phyloP scores from a whole-genome alignment of 1,284 basidiomycete species.

The Calocybe gambosa region DNA sequence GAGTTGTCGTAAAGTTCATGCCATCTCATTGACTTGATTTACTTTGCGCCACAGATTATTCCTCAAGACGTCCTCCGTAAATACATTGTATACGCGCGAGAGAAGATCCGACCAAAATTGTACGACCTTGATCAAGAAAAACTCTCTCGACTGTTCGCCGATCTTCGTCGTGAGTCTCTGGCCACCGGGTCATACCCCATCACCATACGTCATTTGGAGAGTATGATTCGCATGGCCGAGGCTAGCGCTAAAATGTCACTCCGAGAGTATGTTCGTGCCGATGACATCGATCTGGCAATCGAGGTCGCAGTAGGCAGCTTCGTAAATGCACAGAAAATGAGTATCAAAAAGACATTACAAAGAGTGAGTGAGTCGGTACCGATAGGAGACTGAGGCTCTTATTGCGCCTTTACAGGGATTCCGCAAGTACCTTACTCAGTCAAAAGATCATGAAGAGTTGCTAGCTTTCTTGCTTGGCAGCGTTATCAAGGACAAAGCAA shows the following conservation, averaged over 20 bases:
- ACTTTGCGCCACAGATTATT: constrained; percentile 62
- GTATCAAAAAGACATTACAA: constrained; percentile 96
- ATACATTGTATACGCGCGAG: constrained; percentile 98
- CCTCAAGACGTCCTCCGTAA: constrained; percentile 96
- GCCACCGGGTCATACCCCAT: constrained; percentile 98
- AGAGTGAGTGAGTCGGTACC: constrained; percentile 51
- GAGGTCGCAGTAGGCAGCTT: constrained; percentile 94
- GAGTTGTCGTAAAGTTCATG: neutral
- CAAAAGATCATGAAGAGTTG: constrained; percentile 93
- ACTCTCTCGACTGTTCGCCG: constrained; percentile 90
- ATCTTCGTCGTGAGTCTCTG: constrained; percentile 91
- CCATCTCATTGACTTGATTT: constrained; percentile 4
- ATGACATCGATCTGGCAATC: constrained; percentile 97
- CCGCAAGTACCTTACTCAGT: constrained; percentile 95
- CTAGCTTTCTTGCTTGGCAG: constrained; percentile 92
- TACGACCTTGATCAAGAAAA: constrained; percentile 97
- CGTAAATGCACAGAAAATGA: constrained; percentile 95
- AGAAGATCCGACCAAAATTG: constrained; percentile 88
- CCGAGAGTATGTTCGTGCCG: constrained; percentile 90
- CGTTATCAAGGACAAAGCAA: constrained; percentile 91
- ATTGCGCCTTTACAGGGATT: constrained; percentile 59
- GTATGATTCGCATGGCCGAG: constrained; percentile 99
- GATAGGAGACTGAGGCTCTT: constrained; percentile 2
- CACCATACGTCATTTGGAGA: constrained; percentile 96
- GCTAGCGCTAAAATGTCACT: constrained; percentile 98